phyloP scores from a whole-genome alignment of 805 yeast genomes.

The Komagataella ulmi region DNA sequence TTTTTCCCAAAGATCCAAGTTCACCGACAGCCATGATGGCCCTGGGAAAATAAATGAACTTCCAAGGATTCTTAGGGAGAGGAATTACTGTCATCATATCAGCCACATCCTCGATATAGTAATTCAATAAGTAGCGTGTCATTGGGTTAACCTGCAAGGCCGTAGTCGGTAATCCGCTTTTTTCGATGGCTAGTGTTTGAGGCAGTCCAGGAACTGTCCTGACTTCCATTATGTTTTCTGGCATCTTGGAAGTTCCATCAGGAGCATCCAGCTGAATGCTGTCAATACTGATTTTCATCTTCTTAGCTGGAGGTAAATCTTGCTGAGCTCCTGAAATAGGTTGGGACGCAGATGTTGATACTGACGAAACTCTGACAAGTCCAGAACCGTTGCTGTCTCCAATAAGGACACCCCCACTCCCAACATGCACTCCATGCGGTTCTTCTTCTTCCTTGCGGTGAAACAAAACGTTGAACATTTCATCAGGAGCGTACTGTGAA shows the following conservation, averaged over 20 bases:
- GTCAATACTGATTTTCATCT: constrained; percentile 4
- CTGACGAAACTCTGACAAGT: not conserved
- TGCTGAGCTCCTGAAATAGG: not conserved
- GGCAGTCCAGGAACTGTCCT: constrained; percentile 27
- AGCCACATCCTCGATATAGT: constrained; percentile 66
- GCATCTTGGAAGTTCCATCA: constrained; percentile 28
- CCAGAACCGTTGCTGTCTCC: not conserved
- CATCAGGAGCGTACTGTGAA: constrained; percentile 17
- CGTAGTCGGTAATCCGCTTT: constrained; percentile 38
- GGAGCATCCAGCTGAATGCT: constrained; percentile 31
- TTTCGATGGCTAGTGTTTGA: constrained; percentile 25
- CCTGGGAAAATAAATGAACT: constrained; percentile 71
- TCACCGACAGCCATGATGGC: constrained; percentile 79
- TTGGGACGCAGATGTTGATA: not conserved
- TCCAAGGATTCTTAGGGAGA: constrained; percentile 75
- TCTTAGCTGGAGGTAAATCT: constrained; percentile 3
- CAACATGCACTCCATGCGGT: not conserved
- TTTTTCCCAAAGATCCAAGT: constrained; percentile 55
- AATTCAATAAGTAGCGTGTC: constrained; percentile 56
- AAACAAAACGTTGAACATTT: constrained; percentile 37
- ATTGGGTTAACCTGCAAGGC: constrained; percentile 57
- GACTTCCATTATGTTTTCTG: constrained; percentile 38
- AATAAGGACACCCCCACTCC: not conserved
- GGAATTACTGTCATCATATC: constrained; percentile 59
- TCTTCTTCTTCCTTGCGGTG: constrained; percentile 15